Percentiles rank a stretch among this genome's conserved stretches.
These are phyloP conservation scores for Colletotrichum tofieldiae DNA, from an alignment of 2,329 filamentous ascomycete species.

Conservation along the genomic window DNA sequence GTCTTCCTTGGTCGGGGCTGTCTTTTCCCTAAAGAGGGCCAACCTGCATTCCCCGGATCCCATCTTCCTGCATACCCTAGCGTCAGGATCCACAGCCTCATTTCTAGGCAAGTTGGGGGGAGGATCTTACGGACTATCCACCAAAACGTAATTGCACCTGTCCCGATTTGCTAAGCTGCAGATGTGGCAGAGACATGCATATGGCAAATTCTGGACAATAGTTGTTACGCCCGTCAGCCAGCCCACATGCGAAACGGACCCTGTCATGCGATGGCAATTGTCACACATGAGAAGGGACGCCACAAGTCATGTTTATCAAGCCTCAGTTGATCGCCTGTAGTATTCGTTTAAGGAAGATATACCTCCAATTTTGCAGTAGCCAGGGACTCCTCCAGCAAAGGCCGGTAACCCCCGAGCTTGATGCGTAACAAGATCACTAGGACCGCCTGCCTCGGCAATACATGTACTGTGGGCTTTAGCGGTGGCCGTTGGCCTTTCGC, in stretches of 20 bases:
- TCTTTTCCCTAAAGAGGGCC: slow-evolving; percentile 11
- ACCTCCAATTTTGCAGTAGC: background rate
- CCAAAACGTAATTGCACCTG: slow-evolving; percentile 11
- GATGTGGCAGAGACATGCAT: slow-evolving; percentile 36
- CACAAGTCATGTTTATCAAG: slow-evolving; percentile 14
- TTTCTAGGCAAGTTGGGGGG: background rate
- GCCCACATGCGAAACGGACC: slow-evolving; percentile 26
- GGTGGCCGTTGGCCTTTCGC: background rate
- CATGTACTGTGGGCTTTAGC: background rate
- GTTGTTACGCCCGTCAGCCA: slow-evolving; percentile 29
- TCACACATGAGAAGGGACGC: background rate
- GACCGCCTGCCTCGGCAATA: background rate
- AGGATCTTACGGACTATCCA: background rate
- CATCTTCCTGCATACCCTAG: slow-evolving; percentile 40
- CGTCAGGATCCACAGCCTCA: slow-evolving; percentile 16
- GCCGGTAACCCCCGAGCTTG: background rate
- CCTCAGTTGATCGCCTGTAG: background rate
- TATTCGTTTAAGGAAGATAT: background rate
- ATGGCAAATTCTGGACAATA: slow-evolving; percentile 1
- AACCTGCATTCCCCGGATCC: slow-evolving; percentile 39
- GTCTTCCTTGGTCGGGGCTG: background rate
- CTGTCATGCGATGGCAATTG: background rate
- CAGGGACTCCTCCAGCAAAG: too few relatives aligned
- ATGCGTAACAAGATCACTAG: too few relatives aligned
- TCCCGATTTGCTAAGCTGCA: slow-evolving; percentile 35